These are phyloP conservation scores for Rhizophora apiculata DNA, from an alignment of 345 rosid species.

Conservation along the genomic window DNA sequence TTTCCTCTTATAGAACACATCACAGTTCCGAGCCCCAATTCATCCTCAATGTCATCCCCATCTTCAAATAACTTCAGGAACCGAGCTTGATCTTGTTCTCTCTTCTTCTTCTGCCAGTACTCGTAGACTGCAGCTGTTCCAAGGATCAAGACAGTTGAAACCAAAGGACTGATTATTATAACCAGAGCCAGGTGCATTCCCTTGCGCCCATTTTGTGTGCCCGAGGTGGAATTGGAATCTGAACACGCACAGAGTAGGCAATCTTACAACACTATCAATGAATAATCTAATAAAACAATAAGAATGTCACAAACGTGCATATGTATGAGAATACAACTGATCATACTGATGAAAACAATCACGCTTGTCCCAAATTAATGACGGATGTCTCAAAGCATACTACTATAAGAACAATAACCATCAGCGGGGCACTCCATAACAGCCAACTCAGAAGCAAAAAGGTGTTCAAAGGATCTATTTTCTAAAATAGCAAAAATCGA, in stretches of 20 bases:
- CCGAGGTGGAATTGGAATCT: slow-evolving; percentile 35
- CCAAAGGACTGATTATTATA: slow-evolving; percentile 37
- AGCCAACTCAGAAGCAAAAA: too few species aligned
- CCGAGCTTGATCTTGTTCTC: slow-evolving; percentile 82
- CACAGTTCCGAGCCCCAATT: slow-evolving; percentile 51
- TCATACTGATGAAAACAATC: too few species aligned
- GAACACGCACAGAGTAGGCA: background rate
- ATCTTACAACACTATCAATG: too few species aligned
- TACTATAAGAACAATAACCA: too few species aligned
- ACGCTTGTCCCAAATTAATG: too few species aligned
- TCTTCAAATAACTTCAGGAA: slow-evolving; percentile 87
- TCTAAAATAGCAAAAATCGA: too few species aligned
- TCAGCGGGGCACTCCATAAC: too few species aligned
- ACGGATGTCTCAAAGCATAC: too few species aligned
- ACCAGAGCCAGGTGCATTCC: slow-evolving; percentile 44
- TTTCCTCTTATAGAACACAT: slow-evolving; percentile 18
- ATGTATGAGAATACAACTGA: too few species aligned
- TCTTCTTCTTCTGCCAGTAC: slow-evolving; percentile 69
- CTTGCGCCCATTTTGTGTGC: slow-evolving; percentile 20
- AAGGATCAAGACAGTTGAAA: slow-evolving; percentile 34
- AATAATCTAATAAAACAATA: too few species aligned
- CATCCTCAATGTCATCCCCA: slow-evolving; percentile 81
- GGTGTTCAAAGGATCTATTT: too few species aligned
- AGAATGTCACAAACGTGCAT: too few species aligned
- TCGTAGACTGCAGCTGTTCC: slow-evolving; percentile 42